Conservation (phyloP, 305 asterid species). For the Rubia tinctorum region DNA sequence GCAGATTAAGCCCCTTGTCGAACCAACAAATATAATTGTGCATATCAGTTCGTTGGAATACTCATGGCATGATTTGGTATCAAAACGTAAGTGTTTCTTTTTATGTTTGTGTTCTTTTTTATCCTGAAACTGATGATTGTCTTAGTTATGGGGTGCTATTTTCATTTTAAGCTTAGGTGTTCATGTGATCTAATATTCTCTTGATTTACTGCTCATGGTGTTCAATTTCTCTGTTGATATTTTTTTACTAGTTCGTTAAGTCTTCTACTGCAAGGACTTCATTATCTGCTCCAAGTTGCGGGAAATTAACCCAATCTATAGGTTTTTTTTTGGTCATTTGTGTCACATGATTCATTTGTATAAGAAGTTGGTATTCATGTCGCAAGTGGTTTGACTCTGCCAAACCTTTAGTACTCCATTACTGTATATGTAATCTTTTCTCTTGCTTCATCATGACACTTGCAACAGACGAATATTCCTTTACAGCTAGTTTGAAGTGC, state of each 20-base stretch:
- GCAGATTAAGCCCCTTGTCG: conserved; percentile 89
- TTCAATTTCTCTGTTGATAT: neutral
- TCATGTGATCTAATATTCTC: neutral
- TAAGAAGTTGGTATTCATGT: neutral
- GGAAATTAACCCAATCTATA: neutral
- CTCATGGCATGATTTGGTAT: conserved; percentile 92
- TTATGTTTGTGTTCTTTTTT: neutral
- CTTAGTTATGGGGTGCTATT: neutral
- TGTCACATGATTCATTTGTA: neutral
- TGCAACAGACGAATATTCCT: neutral
- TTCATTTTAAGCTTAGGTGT: neutral
- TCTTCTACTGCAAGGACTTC: neutral
- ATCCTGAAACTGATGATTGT: neutral
- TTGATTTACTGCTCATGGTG: neutral
- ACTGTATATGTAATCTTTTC: too few species aligned
- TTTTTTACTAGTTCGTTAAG: neutral
- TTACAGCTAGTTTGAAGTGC: neutral
- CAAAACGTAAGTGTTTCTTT: conserved; percentile 49
- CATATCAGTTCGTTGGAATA: conserved; percentile 47
- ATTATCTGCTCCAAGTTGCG: neutral
- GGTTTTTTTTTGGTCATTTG: neutral
- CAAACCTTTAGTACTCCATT: neutral
- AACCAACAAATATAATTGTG: conserved; percentile 62
- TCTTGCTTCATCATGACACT: neutral
- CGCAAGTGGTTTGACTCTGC: neutral